Conservation (phyloP, 2,329 filamentous ascomycete genomes). For the Leptoxyphium fumago region DNA sequence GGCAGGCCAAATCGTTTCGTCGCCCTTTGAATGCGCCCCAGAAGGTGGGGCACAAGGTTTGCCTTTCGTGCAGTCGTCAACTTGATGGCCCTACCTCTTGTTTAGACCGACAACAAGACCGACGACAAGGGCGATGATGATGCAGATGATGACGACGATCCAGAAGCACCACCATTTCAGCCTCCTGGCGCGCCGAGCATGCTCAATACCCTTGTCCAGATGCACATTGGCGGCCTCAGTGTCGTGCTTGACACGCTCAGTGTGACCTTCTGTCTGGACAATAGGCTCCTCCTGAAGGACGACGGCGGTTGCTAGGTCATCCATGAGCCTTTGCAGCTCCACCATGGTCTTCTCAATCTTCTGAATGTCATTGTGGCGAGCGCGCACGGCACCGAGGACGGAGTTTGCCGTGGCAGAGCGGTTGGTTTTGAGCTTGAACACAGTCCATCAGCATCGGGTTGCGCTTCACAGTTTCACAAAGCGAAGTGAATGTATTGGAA, state of each 20-base stretch:
- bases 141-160: conserved; percentile 35
- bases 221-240: conserved; percentile 56
- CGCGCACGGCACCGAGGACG: conserved; percentile 63
- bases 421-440: conserved; percentile 53
- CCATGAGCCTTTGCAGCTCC: conserved; percentile 56
- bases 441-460: conserved; percentile 2
- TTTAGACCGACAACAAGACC: conserved; percentile 34
- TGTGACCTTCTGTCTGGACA: conserved; percentile 47
- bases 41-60: no score
- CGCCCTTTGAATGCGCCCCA: no score
- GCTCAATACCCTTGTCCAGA: conserved; percentile 51
- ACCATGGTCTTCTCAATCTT: conserved; percentile 62
- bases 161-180: conserved; percentile 71
- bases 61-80: no score
- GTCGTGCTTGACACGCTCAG: conserved; percentile 49
- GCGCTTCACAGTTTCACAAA: background rate
- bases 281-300: conserved; percentile 56
- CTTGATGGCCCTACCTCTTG: background rate
- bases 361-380: conserved; percentile 70
- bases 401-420: conserved; percentile 57
- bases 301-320: conserved; percentile 60
- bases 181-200: conserved; percentile 52
- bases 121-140: conserved; percentile 34
- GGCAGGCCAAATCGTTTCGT: no score
- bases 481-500: background rate